Evolutionary conservation across 106 monocot species (phyloP).

Genomic region (Acorus gramineus): DNA sequence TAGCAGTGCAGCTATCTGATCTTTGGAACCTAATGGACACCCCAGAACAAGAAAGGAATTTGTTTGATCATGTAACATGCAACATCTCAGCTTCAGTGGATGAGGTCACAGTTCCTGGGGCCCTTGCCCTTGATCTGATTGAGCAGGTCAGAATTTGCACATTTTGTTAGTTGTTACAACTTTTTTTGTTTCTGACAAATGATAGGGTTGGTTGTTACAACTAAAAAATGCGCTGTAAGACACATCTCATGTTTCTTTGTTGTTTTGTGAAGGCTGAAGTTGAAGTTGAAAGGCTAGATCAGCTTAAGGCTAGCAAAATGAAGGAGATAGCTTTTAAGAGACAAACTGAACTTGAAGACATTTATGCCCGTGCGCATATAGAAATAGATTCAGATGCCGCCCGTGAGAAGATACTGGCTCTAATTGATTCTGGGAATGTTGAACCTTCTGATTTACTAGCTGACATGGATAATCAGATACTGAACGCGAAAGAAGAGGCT

Average conservation of each 20-base stretch:
- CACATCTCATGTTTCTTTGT: neutral
- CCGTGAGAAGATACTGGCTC: conserved; percentile 5
- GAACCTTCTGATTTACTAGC: too few species aligned
- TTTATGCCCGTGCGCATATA: conserved; percentile 8
- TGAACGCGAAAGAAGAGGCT: conserved; percentile 12
- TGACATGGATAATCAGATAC: too few species aligned
- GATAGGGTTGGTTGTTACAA: neutral
- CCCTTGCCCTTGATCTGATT: conserved; percentile 25
- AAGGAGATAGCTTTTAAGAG: conserved; percentile 14
- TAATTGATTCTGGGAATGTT: too few species aligned
- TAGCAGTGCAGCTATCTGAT: neutral
- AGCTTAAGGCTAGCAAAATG: conserved; percentile 14
- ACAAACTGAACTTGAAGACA: conserved; percentile 15
- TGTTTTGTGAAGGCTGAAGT: conserved; percentile 3
- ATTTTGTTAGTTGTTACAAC: neutral
- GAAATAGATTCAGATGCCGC: conserved; percentile 6
- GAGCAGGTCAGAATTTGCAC: conserved; percentile 4
- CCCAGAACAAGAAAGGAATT: neutral
- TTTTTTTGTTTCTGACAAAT: neutral
- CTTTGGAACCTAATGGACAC: conserved; percentile 14
- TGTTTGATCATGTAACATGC: conserved; percentile 11
- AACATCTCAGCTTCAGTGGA: conserved; percentile 15
- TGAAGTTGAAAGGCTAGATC: conserved; percentile 10
- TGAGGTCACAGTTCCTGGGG: conserved; percentile 17
- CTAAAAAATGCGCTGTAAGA: too few species aligned